Conservation (phyloP, 768 basidiomycete species). For the Sistotremastrum suecicum region DNA sequence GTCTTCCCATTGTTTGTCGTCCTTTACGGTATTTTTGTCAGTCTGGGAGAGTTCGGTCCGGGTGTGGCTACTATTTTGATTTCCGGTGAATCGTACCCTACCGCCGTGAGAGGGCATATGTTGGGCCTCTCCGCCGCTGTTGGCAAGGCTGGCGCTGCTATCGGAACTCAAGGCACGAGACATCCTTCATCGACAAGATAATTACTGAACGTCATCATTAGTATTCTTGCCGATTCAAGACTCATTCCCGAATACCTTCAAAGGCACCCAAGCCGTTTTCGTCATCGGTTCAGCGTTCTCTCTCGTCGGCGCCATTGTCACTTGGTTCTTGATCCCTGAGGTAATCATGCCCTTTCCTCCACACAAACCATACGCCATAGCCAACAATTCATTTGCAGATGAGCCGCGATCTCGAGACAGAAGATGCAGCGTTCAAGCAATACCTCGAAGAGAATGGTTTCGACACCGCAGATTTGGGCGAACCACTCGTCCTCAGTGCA, state of each 20-base stretch:
- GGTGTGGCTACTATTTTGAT: constrained; percentile 8
- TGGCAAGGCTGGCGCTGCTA: constrained; percentile 14
- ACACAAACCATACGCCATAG: not conserved
- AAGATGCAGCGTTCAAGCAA: constrained; percentile 2
- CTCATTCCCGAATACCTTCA: not conserved
- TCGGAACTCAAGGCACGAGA: no score
- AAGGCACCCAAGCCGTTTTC: not conserved
- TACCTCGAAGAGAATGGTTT: constrained; percentile 3
- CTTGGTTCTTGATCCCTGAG: not conserved
- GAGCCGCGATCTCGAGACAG: not conserved
- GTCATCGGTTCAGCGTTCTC: not conserved
- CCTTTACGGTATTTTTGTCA: constrained; percentile 11
- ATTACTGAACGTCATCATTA: not conserved
- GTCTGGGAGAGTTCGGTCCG: constrained; percentile 11
- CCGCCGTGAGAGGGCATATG: constrained; percentile 12
- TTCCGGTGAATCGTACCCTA: constrained; percentile 12
- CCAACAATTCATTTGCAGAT: not conserved
- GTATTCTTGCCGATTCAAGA: not conserved
- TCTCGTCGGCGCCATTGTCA: not conserved
- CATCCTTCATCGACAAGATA: no score
- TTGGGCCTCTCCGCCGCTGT: constrained; percentile 13
- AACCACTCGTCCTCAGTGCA: not conserved
- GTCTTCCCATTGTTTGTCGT: constrained; percentile 13
- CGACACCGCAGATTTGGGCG: not conserved
- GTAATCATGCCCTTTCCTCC: not conserved